Percentiles rank a stretch among this genome's conserved stretches.
Conservation (phyloP, 2,329 filamentous ascomycete genomes). For the Didymella exigua region DNA sequence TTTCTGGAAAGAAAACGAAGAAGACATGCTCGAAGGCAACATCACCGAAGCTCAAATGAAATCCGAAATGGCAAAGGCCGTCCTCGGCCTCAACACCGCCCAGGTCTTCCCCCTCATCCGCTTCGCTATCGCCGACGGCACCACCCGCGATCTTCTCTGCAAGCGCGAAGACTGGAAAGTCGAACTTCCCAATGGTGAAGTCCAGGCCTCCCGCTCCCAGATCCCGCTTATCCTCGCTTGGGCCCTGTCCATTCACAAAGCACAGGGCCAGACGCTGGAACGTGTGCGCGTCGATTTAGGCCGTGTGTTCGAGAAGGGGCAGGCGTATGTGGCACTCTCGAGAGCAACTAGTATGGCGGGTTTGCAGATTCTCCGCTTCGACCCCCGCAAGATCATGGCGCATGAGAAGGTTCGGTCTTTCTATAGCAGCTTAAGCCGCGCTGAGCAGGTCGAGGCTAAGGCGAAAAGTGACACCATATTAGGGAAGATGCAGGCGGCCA, state of each 20-base stretch:
- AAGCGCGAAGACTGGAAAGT: conserved; percentile 94
- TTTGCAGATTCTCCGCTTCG: conserved; percentile 85
- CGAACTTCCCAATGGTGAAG: conserved; percentile 91
- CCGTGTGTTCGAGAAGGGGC: conserved; percentile 93
- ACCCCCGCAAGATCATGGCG: conserved; percentile 90
- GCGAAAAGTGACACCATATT: conserved; percentile 41
- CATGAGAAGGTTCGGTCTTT: conserved; percentile 86
- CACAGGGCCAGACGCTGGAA: conserved; percentile 91
- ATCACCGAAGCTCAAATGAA: conserved; percentile 49
- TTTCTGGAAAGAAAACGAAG: conserved; percentile 63
- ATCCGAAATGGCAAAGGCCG: conserved; percentile 56
- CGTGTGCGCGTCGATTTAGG: conserved; percentile 93
- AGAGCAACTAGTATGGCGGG: conserved; percentile 87
- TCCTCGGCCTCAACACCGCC: conserved; percentile 55
- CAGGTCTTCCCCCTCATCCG: conserved; percentile 81
- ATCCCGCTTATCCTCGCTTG: conserved; percentile 90
- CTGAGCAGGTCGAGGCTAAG: conserved; percentile 56
- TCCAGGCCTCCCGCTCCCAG: conserved; percentile 81
- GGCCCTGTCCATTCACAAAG: conserved; percentile 97
- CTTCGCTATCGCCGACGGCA: conserved; percentile 81
- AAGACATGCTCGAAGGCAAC: conserved; percentile 58
- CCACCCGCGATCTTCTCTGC: conserved; percentile 76
- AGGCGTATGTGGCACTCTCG: conserved; percentile 95
- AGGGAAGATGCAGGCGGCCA: conserved; percentile 37
- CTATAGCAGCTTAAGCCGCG: conserved; percentile 80